Base-by-base conservation (phyloP, 2,329 filamentous ascomycete genomes). In the Talaromyces sp. region DNA sequence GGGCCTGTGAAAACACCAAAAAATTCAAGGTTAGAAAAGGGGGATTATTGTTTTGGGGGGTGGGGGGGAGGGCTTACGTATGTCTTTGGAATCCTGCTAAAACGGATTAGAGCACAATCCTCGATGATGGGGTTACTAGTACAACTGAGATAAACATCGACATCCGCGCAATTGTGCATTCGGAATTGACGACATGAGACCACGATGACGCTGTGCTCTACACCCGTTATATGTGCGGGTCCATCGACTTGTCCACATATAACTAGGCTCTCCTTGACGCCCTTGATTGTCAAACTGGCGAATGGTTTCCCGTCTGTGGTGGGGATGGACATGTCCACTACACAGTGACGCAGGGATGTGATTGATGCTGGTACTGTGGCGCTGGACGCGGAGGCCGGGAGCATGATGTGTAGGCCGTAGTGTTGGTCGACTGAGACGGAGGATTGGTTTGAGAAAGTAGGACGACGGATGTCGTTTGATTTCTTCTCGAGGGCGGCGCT, bases 81-180 rank as follows among this genome's bases (percentile, higher is more conserved):
- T 67, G 77, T 78, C 25, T 80, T 77, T 0, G 93, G 93, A 31
- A 96, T 80, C 13, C 89, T 88, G 19, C 91, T 89, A 77, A 99
- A 97, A 11, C 89, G 85, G 74, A 99, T 86, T 84, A 27, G 79
- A 84, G 75, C 94, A 98, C 94, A 98, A 70, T 95, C 90, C 77
- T 99, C 95, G 69, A 99, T 96, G 71, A 99, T 97, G 0, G 95
- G 95, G 68, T 93, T 88, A 72, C 91, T 95, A 1, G 84, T 82
- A 74, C 91, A 93, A 69, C 89, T 86, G 66, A 99, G 82, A 75
- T 98, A 98, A 11, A 99, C 84, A 69, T 92, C 88, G 40, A 96
- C 90, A 67, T 93, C 86, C 53, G 81, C 83, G 73, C 92, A 96
- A 69, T 94, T 90, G 75, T 99, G 95, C 81, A 99, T 94, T 25